These are phyloP conservation scores for Coix lacrymajobi DNA, from an alignment of 176 grass and related monocot species.

Conservation along the genomic window DNA sequence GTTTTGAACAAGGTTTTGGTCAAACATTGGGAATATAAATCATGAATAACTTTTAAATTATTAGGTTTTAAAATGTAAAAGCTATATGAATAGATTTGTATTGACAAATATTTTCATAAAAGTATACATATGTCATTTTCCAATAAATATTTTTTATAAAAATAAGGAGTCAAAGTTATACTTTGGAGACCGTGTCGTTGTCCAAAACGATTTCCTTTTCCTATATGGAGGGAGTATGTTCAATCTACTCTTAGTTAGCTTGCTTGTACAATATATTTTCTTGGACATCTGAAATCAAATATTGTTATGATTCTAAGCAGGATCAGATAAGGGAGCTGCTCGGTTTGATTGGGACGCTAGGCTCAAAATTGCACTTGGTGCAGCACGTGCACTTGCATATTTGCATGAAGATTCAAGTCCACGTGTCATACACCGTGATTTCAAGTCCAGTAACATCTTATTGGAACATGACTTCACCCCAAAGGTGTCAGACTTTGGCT, in stretches of 20 bases:
- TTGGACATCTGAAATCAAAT: background rate
- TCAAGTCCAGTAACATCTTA: conserved; percentile 98
- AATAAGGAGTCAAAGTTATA: too few species aligned
- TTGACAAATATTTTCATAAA: too few species aligned
- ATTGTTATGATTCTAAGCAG: conserved; percentile 37
- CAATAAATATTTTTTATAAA: too few species aligned
- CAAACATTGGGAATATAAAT: too few species aligned
- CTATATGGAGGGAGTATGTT: too few species aligned
- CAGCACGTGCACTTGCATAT: conserved; percentile 85
- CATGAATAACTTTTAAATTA: too few species aligned
- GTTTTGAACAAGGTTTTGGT: too few species aligned
- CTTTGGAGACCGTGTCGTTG: too few species aligned
- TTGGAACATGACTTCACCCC: conserved; percentile 86
- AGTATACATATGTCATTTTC: too few species aligned
- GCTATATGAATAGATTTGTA: too few species aligned
- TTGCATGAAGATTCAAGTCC: conserved; percentile 98
- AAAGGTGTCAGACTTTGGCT: conserved; percentile 94
- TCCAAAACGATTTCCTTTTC: too few species aligned
- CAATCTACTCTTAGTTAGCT: conserved; percentile 3
- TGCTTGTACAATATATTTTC: conserved; percentile 13
- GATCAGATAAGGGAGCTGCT: conserved; percentile 54
- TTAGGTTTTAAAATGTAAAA: too few species aligned
- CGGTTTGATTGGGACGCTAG: conserved; percentile 78
- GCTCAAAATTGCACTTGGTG: conserved; percentile 90
- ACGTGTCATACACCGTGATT: conserved; percentile 98